Percentiles rank a stretch among this genome's conserved stretches.
These are phyloP conservation scores for Pterulicium gracile DNA, from an alignment of 1,284 basidiomycete genomes.

Conservation along the genomic window DNA sequence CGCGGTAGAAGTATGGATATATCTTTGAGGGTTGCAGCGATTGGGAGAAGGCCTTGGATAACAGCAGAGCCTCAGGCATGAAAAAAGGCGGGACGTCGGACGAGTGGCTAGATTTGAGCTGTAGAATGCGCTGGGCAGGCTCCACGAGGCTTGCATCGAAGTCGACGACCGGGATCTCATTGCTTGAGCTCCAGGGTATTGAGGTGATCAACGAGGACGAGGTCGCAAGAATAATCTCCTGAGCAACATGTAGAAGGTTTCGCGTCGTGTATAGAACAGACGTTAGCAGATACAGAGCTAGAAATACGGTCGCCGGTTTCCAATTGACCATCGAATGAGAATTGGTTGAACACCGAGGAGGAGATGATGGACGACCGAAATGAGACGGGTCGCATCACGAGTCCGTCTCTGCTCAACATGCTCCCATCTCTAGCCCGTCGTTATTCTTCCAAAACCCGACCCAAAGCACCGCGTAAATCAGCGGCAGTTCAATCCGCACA, in stretches of 20 bases:
- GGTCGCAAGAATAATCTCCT: neutral
- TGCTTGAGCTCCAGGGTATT: neutral
- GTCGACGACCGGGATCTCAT: too few species aligned
- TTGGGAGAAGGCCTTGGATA: conserved; percentile 59
- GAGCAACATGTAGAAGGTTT: neutral
- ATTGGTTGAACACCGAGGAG: too few species aligned
- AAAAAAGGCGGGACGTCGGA: too few species aligned
- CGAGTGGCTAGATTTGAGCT: too few species aligned
- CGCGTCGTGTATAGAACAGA: neutral
- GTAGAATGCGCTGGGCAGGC: too few species aligned
- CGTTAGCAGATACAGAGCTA: neutral
- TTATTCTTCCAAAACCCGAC: neutral
- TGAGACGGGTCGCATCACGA: neutral
- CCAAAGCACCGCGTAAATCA: neutral
- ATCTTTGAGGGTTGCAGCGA: conserved; percentile 63
- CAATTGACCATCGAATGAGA: conserved; percentile 2
- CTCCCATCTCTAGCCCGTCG: conserved; percentile 1
- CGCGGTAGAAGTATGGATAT: conserved; percentile 72
- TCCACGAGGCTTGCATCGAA: too few species aligned
- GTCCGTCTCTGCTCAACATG: neutral
- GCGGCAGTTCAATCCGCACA: neutral
- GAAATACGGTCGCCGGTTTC: neutral
- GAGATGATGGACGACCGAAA: neutral
- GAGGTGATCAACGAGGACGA: neutral
- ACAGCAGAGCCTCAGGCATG: conserved; percentile 25